These are phyloP conservation scores for Pythium chondricola DNA, from an alignment of 352 stramenopile genomes.

Conservation along the genomic window DNA sequence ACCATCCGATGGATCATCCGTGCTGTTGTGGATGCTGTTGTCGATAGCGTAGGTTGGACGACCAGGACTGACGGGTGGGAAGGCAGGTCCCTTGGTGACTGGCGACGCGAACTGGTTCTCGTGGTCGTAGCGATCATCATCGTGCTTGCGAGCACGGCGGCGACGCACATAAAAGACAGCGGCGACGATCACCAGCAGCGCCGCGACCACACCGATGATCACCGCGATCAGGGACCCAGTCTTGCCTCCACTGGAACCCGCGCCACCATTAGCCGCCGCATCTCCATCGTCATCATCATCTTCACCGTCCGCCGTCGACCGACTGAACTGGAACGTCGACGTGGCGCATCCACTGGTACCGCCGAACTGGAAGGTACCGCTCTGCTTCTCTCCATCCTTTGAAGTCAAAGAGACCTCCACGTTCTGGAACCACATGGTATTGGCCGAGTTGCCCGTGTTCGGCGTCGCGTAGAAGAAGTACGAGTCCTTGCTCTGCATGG, in stretches of 20 bases:
- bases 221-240: constrained; percentile 30
- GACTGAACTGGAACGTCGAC: constrained; percentile 63
- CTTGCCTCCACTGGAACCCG: no score
- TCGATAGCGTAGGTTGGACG: constrained; percentile 32
- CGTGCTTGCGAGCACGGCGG: constrained; percentile 28
- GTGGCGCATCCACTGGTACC: constrained; percentile 47
- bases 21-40: constrained; percentile 21
- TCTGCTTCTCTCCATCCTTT: constrained; percentile 44
- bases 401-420: constrained; percentile 56
- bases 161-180: constrained; percentile 65
- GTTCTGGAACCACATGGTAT: constrained; percentile 51
- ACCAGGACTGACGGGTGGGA: constrained; percentile 16
- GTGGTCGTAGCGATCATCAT: constrained; percentile 26
- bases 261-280: neutral
- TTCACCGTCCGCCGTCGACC: constrained; percentile 40
- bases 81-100: constrained; percentile 26
- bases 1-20: constrained; percentile 18
- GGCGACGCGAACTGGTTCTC: constrained; percentile 62
- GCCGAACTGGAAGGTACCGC: constrained; percentile 51
- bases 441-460: constrained; percentile 27
- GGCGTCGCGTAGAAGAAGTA: constrained; percentile 63
- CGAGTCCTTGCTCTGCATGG: constrained; percentile 39
- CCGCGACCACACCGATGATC: constrained; percentile 30
- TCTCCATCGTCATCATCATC: constrained; percentile 13
- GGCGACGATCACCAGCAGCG: constrained; percentile 55